phyloP scores from a whole-genome alignment of 495 filamentous ascomycete genomes.

The Aspergillus baeticus region DNA sequence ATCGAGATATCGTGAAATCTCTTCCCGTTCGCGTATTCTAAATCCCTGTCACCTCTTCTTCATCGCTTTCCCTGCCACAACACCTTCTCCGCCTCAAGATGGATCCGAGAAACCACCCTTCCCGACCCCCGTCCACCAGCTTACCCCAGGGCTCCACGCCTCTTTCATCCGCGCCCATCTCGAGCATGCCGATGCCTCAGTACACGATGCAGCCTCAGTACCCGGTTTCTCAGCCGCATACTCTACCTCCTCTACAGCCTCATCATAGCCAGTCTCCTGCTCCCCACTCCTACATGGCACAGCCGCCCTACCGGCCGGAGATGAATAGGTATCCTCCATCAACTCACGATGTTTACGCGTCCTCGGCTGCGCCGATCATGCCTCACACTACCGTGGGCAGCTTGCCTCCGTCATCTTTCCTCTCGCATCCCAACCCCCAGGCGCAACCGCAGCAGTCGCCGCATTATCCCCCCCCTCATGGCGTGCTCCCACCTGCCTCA shows the following conservation, averaged over 20 bases:
- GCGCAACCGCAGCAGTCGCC: constrained; percentile 53
- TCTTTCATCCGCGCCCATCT: constrained; percentile 42
- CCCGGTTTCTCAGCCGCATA: constrained; percentile 59
- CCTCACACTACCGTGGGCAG: constrained; percentile 59
- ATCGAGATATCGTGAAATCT: constrained; percentile 46
- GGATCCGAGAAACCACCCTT: constrained; percentile 55
- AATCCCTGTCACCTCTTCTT: constrained; percentile 27
- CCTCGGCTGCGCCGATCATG: constrained; percentile 44
- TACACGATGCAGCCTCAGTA: constrained; percentile 59
- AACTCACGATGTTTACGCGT: constrained; percentile 60
- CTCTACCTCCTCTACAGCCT: constrained; percentile 69
- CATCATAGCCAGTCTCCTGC: constrained; percentile 51
- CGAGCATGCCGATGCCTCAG: constrained; percentile 50
- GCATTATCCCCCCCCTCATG: constrained; percentile 59
- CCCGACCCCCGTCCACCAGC: constrained; percentile 55
- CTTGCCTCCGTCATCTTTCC: constrained; percentile 52
- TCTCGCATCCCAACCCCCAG: constrained; percentile 53
- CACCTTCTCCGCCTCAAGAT: constrained; percentile 38
- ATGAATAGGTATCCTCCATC: constrained; percentile 62
- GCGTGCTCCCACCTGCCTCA: constrained; percentile 64
- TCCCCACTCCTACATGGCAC: constrained; percentile 57
- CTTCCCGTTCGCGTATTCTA: constrained; percentile 21
- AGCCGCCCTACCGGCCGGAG: constrained; percentile 58
- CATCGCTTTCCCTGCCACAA: constrained; percentile 28
- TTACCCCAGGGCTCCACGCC: constrained; percentile 54